Base-by-base conservation (phyloP, 78 protist genomes). In the Cavenderia fasciculata region DNA sequence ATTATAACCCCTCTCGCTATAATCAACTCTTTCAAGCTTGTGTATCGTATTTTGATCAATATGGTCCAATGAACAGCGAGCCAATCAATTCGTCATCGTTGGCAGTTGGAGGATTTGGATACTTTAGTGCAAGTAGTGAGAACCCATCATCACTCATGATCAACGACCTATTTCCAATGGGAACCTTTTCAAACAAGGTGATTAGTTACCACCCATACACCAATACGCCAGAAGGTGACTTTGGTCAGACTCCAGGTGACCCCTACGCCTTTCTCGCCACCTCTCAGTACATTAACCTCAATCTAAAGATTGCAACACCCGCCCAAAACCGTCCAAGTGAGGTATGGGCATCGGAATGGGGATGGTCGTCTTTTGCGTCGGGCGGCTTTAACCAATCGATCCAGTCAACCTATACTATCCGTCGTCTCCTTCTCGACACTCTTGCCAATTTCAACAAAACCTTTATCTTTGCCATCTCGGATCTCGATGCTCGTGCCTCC, bases 121-220 rank as follows among this genome's bases (percentile, higher is more conserved):
- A 66, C 34, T 66, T 43, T 43, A 54, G 74, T 25, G 12, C 2
- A 27, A 1, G 59, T 18, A 19, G 31, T 43, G 56, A 66, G 18
- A 66, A 66, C 34, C n/a, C n/a, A n/a, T n/a, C n/a, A n/a, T n/a
- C n/a, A n/a, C n/a, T n/a, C n/a, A 66, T 66, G 74, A 23, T 66
- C 19, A 10, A 19, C 8, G 74, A 66, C 43, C 34, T 66, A n/a
- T 12, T 41, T 3, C 4, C 56, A 14, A 12, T 14, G 1, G 41
- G 41, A 8, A 66, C 10, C 12, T 66, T 43, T 43, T 14, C 38
- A 44, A 27, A 46, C 21, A n/a, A 19, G 4, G 4, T 66, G 16
- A 33, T 25, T 19, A 25, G 56, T 23, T 66, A 66, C 41, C 74
- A 66, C 25, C 74, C 74, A 38, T 66, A 66, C 21, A 66, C 74